Percentiles rank a stretch among this genome's conserved stretches.
Evolutionary conservation across 345 rosid genomes (phyloP).

Genomic region (Syzygium grande): DNA sequence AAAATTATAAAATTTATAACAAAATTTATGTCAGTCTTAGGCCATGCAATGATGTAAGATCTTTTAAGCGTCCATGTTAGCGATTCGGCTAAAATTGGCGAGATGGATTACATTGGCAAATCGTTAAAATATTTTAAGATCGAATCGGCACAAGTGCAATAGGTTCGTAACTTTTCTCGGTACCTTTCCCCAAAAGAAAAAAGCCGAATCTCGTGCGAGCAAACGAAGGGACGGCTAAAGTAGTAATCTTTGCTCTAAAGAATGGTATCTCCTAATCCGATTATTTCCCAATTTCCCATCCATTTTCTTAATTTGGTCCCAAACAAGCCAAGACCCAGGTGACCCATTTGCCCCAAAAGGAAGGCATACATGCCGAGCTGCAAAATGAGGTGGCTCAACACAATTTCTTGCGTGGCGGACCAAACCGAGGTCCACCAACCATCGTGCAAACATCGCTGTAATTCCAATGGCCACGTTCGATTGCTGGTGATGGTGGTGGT

Average conservation of each 20-base stretch:
- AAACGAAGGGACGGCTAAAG: not conserved
- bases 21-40: fast-evolving
- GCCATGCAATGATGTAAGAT: too few species aligned
- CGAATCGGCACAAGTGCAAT: fast-evolving
- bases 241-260: not conserved
- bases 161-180: fast-evolving
- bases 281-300: too few species aligned
- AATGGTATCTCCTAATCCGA: not conserved
- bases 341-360: not conserved
- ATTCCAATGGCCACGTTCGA: not conserved
- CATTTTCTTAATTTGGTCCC: not conserved
- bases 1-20: too few species aligned
- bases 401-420: not conserved
- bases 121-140: not conserved
- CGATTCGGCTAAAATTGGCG: not conserved
- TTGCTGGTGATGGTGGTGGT: not conserved
- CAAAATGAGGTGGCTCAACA: not conserved
- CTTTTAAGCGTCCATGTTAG: fast-evolving
- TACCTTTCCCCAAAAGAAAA: not conserved
- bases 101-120: not conserved
- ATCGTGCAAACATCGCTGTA: not conserved
- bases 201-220: fast-evolving
- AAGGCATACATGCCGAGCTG: not conserved
- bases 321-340: not conserved
- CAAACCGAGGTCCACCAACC: not conserved